Evolutionary conservation across 768 basidiomycete species (phyloP), one percentile per base, ranked within the genome.

Genomic region (Boletus rubescentipes): DNA sequence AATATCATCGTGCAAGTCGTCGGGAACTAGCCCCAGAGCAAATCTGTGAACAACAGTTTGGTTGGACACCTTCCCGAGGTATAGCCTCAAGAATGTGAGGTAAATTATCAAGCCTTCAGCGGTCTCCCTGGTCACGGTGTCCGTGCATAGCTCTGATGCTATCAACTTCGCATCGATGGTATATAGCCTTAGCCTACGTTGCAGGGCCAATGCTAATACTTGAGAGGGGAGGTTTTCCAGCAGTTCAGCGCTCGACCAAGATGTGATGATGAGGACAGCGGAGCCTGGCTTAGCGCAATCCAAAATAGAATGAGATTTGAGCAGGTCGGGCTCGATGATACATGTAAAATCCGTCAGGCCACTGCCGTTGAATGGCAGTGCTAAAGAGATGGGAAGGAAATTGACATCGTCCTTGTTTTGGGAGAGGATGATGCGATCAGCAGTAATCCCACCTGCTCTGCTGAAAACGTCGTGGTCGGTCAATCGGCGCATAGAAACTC

Each of bases 21-120:
- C 76, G 21, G 79, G 78, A 46, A 81, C 76, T 2, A 76, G 63
- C 5, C 67, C 71, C 23, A 72, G 73, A 4, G 80, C 82, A 34
- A 89, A 62, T 63, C 80, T 79, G 38, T 78, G 64, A 16, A 91
- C 74, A 7, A 77, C 68, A 1, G 70, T 67, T 64, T 86, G 79
- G 21, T 73, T 79, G 8, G 85, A 86, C n/a, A 74, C 72, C 46
- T 76, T 71, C 29, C 88, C 90, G 37, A 93, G 75, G 72, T 89
- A 98, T 31, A 98, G 77, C 49, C 91, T 79, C 64, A 98, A 72
- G 77, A 98, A 91, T 1, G 89, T 87, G 29, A 95, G 76, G 61
- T 91, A 83, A 39, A 85, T 80, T 34, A 91, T 65, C 56, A 90
- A 70, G 57, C 74, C 77, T 61, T 88, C 79, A 8, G 81, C 61